phyloP scores from a whole-genome alignment of 169 alveolate species.

The Plasmodium berghei region DNA sequence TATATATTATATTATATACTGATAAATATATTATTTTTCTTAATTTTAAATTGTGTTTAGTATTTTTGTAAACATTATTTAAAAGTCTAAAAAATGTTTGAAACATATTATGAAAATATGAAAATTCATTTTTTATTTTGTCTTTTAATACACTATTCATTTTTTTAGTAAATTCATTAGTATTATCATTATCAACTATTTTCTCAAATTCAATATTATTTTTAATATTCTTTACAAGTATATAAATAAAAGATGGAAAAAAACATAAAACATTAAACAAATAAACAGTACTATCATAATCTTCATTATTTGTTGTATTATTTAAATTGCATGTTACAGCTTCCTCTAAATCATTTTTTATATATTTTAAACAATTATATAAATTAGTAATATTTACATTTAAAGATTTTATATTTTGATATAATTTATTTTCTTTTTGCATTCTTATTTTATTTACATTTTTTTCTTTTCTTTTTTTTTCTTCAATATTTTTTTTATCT shows the following conservation, averaged over 20 bases:
- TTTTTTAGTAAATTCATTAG: neutral
- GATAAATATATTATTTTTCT: constrained; percentile 35
- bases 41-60: constrained; percentile 37
- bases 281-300: constrained; percentile 28
- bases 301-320: constrained; percentile 22
- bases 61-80: constrained; percentile 25
- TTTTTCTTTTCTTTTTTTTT: neutral
- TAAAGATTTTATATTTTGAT: constrained; percentile 25
- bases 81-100: constrained; percentile 11
- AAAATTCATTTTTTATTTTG: constrained; percentile 10
- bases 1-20: constrained; percentile 49
- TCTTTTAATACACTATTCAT: neutral
- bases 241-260: constrained; percentile 46
- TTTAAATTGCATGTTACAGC: constrained; percentile 15
- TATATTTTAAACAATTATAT: constrained; percentile 61
- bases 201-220: neutral
- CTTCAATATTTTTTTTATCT: neutral
- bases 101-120: constrained; percentile 3
- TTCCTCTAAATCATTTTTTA: constrained; percentile 27
- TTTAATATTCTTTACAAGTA: constrained; percentile 16
- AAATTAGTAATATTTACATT: constrained; percentile 34
- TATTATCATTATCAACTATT: neutral
- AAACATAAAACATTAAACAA: constrained; percentile 46
- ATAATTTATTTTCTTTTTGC: constrained; percentile 17
- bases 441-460: neutral